Evolutionary conservation across 1,284 basidiomycete species (phyloP), one percentile per base, ranked within the genome.

Genomic region (Grifola frondosa): DNA sequence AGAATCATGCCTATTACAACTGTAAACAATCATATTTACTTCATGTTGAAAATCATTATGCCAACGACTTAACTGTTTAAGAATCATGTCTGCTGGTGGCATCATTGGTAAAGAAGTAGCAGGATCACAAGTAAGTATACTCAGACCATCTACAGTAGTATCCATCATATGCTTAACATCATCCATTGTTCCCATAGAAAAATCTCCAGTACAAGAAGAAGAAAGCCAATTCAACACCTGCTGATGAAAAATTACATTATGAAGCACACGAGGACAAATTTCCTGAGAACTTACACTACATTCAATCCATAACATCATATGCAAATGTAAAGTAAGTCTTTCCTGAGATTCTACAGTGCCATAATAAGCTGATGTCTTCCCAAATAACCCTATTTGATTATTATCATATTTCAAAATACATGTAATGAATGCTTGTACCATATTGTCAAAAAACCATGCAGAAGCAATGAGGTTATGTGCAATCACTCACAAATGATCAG

Each of bases 271-370:
- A 19, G 60, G 50, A 3, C 58, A 45, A 6, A 61, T 55, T 23
- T 58, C 54, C 34, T 61, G 51, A 6, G 63, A 59, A 7, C 58
- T 53, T 12, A 62, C 23, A 8, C 48, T 44, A 24, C 51, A 46
- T 37, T 47, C 34, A 16, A 64, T 55, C 63, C 63, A 67, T 7
- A 65, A 24, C 1, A 67, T 24, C 5, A 61, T 20, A 37, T 44
- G 42, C 13, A 44, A 26, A 26, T 44, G 42, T 12, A 44, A 34
- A 11, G 42, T 39, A 5, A 36, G 17, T 5, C 42, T 26, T 30
- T 37, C 42, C 22, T 44, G 42, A 12, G 22, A 21, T 22, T 44
- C 42, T 4, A 44, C 42, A 16, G 36, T 38, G 11, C 36, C 42
- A 26, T 39, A 44, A 28, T 44, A 44, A 13, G 42, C 33, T 5